Conservation (phyloP, 495 filamentous ascomycete species). For the Lichenothelia convexa region DNA sequence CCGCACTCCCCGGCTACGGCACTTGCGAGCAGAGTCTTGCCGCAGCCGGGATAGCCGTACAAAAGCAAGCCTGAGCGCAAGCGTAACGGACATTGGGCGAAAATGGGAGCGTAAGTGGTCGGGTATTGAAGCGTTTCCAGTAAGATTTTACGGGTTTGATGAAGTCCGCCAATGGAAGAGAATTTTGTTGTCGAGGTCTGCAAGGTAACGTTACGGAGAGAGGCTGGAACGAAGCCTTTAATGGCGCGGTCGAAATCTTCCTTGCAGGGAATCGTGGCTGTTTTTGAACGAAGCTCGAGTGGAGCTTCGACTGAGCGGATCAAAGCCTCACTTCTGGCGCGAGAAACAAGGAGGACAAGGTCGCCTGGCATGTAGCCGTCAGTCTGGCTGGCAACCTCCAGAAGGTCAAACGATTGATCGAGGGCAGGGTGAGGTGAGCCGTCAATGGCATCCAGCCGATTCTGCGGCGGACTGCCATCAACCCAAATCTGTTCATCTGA, state of each 20-base stretch:
- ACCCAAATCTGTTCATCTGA: conserved; percentile 47
- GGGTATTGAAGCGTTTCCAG: conserved; percentile 93
- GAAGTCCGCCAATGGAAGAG: conserved; percentile 74
- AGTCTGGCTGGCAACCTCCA: conserved; percentile 79
- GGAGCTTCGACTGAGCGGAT: conserved; percentile 46
- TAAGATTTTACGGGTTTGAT: conserved; percentile 65
- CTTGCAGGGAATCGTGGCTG: conserved; percentile 37
- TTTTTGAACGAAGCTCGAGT: conserved; percentile 14
- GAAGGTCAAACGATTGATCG: conserved; percentile 64
- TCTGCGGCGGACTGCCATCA: conserved; percentile 37
- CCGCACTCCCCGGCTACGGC: conserved; percentile 93
- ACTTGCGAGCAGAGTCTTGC: conserved; percentile 83
- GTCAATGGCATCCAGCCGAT: conserved; percentile 29
- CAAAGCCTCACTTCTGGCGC: conserved; percentile 78
- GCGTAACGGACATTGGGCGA: conserved; percentile 82
- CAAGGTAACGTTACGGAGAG: conserved; percentile 80
- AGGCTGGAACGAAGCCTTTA: conserved; percentile 83
- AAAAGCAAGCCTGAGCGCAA: conserved; percentile 79
- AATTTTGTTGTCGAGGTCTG: conserved; percentile 81
- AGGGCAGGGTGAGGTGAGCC: conserved; percentile 43
- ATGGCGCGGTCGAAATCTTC: conserved; percentile 69
- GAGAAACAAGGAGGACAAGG: conserved; percentile 63
- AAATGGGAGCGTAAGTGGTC: conserved; percentile 95
- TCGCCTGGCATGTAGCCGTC: conserved; percentile 98
- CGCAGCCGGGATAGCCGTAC: conserved; percentile 90